A percentile compares a stretch with the other conserved stretches of the same genome.
phyloP scores from a whole-genome alignment of 306 rosid species.

The Echinosophora koreensis region DNA sequence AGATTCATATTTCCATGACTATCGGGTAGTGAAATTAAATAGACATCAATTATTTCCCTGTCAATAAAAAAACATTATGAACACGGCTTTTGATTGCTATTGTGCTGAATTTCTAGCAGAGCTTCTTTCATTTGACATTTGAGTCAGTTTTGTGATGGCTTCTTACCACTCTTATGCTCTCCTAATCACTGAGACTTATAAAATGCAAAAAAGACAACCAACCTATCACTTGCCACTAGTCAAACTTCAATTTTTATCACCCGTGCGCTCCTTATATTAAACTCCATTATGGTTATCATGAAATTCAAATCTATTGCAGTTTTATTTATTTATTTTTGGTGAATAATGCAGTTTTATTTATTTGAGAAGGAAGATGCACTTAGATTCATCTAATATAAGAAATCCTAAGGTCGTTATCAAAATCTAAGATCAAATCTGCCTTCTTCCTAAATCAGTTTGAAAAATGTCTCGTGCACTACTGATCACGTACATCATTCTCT shows the following conservation, averaged over 20 bases:
- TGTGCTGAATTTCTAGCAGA: not conserved
- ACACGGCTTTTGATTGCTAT: not conserved
- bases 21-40: not conserved
- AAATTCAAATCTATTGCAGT: conserved; percentile 19
- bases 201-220: not conserved
- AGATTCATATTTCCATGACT: not conserved
- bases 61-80: not conserved
- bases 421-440: conserved; percentile 49
- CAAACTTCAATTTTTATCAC: not conserved
- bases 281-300: not conserved
- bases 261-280: not conserved
- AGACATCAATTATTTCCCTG: not conserved
- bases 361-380: conserved; percentile 25
- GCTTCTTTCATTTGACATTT: conserved; percentile 23
- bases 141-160: not conserved
- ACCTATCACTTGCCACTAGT: not conserved
- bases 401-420: conserved; percentile 42
- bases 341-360: conserved; percentile 12
- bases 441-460: conserved; percentile 2
- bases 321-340: no score
- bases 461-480: conserved; percentile 24
- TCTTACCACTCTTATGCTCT: not conserved
- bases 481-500: no score
- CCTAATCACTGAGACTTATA: not conserved
- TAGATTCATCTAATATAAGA: conserved; percentile 37